Conservation (phyloP, 2,329 filamentous ascomycete species). For the Sporothrix dimorphospora region DNA sequence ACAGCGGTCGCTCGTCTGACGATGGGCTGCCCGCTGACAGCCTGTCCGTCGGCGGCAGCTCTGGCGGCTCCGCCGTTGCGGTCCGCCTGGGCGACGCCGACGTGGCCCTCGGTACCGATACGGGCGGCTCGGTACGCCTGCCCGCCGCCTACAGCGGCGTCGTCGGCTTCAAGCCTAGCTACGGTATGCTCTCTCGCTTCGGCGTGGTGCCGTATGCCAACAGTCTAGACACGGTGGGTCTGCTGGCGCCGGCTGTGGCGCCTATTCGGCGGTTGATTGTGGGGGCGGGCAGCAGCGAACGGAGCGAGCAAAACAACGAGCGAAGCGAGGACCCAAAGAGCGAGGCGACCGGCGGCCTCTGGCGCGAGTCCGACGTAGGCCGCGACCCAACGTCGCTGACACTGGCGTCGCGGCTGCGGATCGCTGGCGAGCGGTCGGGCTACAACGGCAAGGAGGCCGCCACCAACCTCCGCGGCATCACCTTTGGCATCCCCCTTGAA, state of each 20-base stretch:
- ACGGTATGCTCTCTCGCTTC: conserved; percentile 82
- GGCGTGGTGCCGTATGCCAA: conserved; percentile 92
- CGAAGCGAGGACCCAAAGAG: neutral
- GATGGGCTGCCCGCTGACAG: too few species aligned
- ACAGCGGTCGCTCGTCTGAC: too few species aligned
- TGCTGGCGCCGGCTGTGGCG: conserved; percentile 63
- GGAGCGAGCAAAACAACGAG: neutral
- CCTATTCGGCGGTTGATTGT: conserved; percentile 56
- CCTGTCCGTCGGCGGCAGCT: conserved; percentile 87
- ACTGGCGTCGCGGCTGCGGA: conserved; percentile 55
- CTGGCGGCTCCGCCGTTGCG: conserved; percentile 88
- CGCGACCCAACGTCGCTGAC: conserved; percentile 76
- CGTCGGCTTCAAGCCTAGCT: conserved; percentile 88
- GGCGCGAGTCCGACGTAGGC: conserved; percentile 59
- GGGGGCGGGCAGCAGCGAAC: conserved; percentile 43
- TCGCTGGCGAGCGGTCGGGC: conserved; percentile 28
- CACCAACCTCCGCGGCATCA: conserved; percentile 41
- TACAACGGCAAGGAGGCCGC: neutral
- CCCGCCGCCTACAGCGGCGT: conserved; percentile 85
- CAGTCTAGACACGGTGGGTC: conserved; percentile 85
- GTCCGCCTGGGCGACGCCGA: conserved; percentile 65
- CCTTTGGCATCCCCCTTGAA: conserved; percentile 66
- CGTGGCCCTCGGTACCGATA: conserved; percentile 85
- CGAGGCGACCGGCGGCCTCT: conserved; percentile 42
- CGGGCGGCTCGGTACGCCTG: conserved; percentile 83